These are phyloP conservation scores for Aspergillus alliaceus DNA, from an alignment of 2,329 filamentous ascomycete species.

Conservation along the genomic window DNA sequence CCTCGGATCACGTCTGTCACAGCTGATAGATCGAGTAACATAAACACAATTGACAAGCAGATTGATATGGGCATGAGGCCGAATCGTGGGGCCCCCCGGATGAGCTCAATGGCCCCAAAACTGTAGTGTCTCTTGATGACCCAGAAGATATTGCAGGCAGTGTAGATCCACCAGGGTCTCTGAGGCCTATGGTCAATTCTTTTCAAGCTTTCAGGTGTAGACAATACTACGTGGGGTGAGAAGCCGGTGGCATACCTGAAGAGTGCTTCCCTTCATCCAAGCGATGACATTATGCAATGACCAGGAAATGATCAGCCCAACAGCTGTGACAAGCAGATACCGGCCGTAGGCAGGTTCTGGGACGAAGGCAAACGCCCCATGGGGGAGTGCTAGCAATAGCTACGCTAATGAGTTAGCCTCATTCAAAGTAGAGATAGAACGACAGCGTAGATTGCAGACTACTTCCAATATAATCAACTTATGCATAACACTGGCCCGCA, in stretches of 20 bases:
- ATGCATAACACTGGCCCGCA: background rate
- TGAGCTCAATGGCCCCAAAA: too few species aligned
- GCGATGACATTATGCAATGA: slow-evolving; percentile 65
- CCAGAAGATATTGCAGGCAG: too few species aligned
- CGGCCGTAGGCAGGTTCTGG: slow-evolving; percentile 58
- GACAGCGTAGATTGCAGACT: too few species aligned
- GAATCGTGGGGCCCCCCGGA: too few species aligned
- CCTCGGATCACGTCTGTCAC: background rate
- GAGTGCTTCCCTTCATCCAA: slow-evolving; percentile 70
- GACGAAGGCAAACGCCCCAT: slow-evolving; percentile 61
- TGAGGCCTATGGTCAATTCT: too few species aligned
- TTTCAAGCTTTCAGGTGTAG: too few species aligned
- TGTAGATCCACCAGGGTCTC: slow-evolving; percentile 47
- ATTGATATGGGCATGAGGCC: slow-evolving; percentile 56
- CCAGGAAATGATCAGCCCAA: slow-evolving; percentile 63
- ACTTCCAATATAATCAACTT: background rate
- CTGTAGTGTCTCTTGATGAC: too few species aligned
- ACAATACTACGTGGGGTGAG: too few species aligned
- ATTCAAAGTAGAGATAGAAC: too few species aligned
- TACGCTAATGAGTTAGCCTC: too few species aligned
- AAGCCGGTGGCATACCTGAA: too few species aligned
- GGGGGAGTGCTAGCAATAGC: slow-evolving; percentile 55
- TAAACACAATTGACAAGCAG: slow-evolving; percentile 49
- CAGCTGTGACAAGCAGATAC: slow-evolving; percentile 63
- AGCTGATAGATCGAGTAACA: background rate